phyloP scores from a whole-genome alignment of 345 rosid genomes.

The Salix viminalis region DNA sequence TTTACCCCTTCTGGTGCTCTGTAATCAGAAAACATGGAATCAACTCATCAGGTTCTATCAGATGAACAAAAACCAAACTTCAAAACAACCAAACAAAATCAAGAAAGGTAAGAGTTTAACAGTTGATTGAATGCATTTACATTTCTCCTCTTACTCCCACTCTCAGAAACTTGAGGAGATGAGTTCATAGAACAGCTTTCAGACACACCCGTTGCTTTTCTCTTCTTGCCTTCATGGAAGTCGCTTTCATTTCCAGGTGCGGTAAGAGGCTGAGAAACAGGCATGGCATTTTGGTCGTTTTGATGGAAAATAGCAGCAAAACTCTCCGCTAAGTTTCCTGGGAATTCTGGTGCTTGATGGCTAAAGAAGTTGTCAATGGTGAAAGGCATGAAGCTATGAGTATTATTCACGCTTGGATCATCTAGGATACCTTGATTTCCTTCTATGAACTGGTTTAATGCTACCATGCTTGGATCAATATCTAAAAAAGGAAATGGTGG shows the following conservation, averaged over 20 bases:
- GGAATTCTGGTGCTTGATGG: conserved; percentile 32
- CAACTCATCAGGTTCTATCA: neutral
- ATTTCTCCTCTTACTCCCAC: conserved; percentile 28
- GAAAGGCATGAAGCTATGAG: conserved; percentile 33
- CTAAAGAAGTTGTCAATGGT: conserved; percentile 35
- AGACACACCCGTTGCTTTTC: conserved; percentile 31
- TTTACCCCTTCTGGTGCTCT: conserved; percentile 49
- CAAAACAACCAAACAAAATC: neutral
- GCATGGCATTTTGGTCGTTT: conserved; percentile 24
- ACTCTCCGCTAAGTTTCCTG: conserved; percentile 24
- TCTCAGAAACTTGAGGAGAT: conserved; percentile 36
- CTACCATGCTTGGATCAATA: conserved; percentile 31
- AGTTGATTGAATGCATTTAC: conserved; percentile 21
- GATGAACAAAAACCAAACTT: neutral
- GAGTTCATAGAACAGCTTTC: conserved; percentile 32
- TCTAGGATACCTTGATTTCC: conserved; percentile 23
- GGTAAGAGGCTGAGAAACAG: conserved; percentile 15
- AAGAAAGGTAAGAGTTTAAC: too few species aligned
- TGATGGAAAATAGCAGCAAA: conserved; percentile 18
- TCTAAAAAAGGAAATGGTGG: conserved; percentile 28
- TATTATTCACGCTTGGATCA: conserved; percentile 24
- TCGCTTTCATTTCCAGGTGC: conserved; percentile 29
- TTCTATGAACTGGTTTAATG: conserved; percentile 33
- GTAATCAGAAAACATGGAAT: neutral
- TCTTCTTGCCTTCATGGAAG: conserved; percentile 37